These are phyloP conservation scores for Coemansia guatemalensis DNA, from an alignment of 192 early-diverging fungal species.

Conservation along the genomic window DNA sequence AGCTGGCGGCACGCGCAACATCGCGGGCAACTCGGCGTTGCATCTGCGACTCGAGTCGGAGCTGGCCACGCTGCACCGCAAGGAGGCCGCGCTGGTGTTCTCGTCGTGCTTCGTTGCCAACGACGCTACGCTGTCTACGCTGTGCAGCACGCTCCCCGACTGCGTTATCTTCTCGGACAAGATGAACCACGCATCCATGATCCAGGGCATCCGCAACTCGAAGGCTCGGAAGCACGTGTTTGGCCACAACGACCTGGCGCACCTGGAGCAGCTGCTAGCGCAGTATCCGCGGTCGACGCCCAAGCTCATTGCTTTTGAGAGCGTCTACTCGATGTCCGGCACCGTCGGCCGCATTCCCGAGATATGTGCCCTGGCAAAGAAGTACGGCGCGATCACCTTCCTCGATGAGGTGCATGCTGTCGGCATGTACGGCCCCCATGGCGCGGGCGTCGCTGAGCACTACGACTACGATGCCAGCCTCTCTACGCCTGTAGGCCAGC, in stretches of 20 bases:
- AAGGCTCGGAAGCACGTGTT: constrained; percentile 85
- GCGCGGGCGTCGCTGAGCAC: constrained; percentile 94
- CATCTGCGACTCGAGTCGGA: constrained; percentile 90
- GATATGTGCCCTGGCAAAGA: constrained; percentile 84
- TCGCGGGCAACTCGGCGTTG: constrained; percentile 96
- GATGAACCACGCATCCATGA: constrained; percentile 98
- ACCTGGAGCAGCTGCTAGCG: constrained; percentile 84
- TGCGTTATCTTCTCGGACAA: constrained; percentile 95
- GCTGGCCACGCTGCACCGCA: constrained; percentile 90
- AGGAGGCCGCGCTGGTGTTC: constrained; percentile 88
- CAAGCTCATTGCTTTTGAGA: constrained; percentile 96
- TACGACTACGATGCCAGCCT: constrained; percentile 77
- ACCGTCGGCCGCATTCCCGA: constrained; percentile 90
- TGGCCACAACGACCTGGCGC: constrained; percentile 88
- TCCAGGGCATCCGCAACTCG: constrained; percentile 95
- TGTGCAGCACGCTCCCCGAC: constrained; percentile 83
- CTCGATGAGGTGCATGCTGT: constrained; percentile 98
- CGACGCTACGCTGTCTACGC: constrained; percentile 90
- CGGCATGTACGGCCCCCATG: constrained; percentile 95
- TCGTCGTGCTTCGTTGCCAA: constrained; percentile 98
- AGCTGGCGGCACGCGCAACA: constrained; percentile 98
- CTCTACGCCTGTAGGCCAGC: constrained; percentile 36
- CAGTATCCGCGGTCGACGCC: constrained; percentile 78
- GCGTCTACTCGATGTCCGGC: constrained; percentile 97
- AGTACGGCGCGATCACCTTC: constrained; percentile 97